phyloP scores from a whole-genome alignment of 2,329 filamentous ascomycete species.

The Fusarium succisae region DNA sequence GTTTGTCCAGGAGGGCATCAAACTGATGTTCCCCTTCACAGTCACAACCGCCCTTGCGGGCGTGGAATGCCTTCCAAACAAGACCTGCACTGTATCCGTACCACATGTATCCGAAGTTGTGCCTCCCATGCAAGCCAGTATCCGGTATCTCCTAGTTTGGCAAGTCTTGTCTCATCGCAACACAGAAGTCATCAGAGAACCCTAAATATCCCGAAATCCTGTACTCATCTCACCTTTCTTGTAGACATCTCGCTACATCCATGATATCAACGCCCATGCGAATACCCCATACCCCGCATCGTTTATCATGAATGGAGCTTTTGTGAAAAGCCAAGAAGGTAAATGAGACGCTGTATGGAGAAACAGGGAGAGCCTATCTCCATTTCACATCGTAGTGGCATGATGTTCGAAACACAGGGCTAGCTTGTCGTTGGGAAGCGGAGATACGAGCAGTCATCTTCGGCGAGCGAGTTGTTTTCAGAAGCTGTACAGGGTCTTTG shows the following conservation, averaged over 20 bases:
- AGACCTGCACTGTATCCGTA: background rate
- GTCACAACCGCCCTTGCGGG: background rate
- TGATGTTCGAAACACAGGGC: conserved; percentile 1
- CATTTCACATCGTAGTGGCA: background rate
- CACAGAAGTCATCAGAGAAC: background rate
- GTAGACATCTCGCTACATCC: background rate
- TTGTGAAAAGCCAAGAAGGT: background rate
- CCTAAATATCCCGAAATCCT: conserved; percentile 31
- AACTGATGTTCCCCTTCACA: background rate
- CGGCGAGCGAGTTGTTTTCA: conserved; percentile 19
- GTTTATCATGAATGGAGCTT: background rate
- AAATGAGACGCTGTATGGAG: conserved; percentile 24
- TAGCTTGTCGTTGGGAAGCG: background rate
- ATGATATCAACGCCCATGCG: background rate
- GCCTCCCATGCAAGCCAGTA: background rate
- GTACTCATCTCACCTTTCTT: conserved; percentile 3
- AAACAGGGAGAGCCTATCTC: background rate
- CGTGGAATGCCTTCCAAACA: background rate
- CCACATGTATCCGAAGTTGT: background rate
- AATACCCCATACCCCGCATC: conserved; percentile 28
- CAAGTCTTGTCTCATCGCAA: background rate
- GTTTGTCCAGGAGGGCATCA: background rate
- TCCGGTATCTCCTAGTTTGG: background rate
- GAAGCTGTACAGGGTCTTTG: background rate
- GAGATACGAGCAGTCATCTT: conserved; percentile 31